Conservation (phyloP, 305 asterid genomes). For the Solanum aculeatissimum region DNA sequence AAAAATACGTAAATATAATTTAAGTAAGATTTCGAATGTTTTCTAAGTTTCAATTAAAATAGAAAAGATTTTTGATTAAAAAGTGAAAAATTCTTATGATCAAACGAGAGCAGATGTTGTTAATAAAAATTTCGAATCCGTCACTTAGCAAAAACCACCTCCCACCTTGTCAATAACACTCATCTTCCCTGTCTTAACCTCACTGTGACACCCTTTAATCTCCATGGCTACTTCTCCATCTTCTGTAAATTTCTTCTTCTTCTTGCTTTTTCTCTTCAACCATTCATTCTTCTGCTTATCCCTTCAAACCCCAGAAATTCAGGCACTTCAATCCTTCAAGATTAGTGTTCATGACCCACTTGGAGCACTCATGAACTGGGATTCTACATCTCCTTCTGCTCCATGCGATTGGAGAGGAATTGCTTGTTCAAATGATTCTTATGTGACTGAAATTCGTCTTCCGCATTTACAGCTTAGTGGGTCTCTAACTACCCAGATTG, state of each 20-base stretch:
- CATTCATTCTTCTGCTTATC: not conserved
- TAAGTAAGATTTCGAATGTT: too few relatives aligned
- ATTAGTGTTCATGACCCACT: conserved; percentile 42
- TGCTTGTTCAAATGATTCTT: conserved; percentile 10
- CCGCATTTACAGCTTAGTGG: conserved; percentile 47
- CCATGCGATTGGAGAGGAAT: conserved; percentile 79
- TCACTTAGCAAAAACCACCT: not conserved
- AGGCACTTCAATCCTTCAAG: conserved; percentile 34
- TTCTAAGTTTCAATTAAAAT: too few relatives aligned
- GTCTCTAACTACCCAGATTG: conserved; percentile 23
- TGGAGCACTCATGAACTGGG: conserved; percentile 41
- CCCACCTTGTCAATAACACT: not conserved
- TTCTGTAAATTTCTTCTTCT: not conserved
- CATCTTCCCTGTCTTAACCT: not conserved
- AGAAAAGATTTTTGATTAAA: too few relatives aligned
- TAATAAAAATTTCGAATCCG: not conserved
- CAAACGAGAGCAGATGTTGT: fast-evolving
- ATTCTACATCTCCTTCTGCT: conserved; percentile 32
- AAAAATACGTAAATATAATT: too few relatives aligned
- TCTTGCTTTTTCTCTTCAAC: not conserved
- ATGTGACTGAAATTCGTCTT: conserved; percentile 45
- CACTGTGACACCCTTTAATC: not conserved
- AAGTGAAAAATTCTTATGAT: too few relatives aligned
- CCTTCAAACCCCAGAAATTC: conserved; percentile 24
- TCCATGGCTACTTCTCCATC: not conserved